phyloP scores from a whole-genome alignment of 2,329 filamentous ascomycete species.

The Dactylellina drechsleri region DNA sequence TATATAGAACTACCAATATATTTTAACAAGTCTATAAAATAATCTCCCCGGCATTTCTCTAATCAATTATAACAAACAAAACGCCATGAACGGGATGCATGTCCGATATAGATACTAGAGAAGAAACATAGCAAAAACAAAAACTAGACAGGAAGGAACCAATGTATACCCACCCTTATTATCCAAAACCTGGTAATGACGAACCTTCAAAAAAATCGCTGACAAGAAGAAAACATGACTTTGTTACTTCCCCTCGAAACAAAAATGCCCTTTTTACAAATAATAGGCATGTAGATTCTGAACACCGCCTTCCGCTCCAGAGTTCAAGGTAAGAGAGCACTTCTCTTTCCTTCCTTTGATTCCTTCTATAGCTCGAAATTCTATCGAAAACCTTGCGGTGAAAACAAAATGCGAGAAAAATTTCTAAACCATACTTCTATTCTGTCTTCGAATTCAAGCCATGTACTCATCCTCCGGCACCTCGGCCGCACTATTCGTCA shows the following conservation, averaged over 20 bases:
- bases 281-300: slow-evolving; percentile 34
- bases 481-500: slow-evolving; percentile 87
- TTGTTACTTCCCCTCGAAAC: not conserved
- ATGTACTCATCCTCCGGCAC: slow-evolving; percentile 59
- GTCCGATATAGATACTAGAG: not conserved
- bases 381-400: not conserved
- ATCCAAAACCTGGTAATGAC: not conserved
- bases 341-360: too few relatives aligned
- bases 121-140: slow-evolving; percentile 1
- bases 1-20: too few relatives aligned
- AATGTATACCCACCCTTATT: not conserved
- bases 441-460: slow-evolving; percentile 3
- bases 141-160: not conserved
- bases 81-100: slow-evolving; percentile 36
- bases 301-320: not conserved
- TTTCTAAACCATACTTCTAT: too few relatives aligned
- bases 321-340: too few relatives aligned
- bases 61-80: not conserved
- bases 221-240: not conserved
- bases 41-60: too few relatives aligned
- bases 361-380: not conserved
- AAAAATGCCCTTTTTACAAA: slow-evolving; percentile 46
- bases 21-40: too few relatives aligned
- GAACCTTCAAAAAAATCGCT: slow-evolving; percentile 1
- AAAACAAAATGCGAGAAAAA: not conserved